Percentiles rank a stretch among this genome's conserved stretches.
These are phyloP conservation scores for Cardiosporidium cionae DNA, from an alignment of 169 alveolate species.

Conservation along the genomic window DNA sequence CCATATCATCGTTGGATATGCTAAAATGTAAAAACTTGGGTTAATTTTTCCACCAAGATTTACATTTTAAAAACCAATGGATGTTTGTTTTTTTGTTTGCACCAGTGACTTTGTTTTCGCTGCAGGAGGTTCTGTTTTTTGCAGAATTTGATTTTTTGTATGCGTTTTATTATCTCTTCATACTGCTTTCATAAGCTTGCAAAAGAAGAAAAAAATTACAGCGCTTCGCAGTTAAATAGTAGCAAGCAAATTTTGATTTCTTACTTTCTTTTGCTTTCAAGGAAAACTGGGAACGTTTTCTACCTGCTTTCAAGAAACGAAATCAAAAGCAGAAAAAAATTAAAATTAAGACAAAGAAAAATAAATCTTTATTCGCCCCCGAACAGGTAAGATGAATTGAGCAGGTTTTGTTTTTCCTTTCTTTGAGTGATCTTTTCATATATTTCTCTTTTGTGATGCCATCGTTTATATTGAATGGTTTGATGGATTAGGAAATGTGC, in stretches of 20 bases:
- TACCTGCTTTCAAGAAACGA: conserved; percentile 95
- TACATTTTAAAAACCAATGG: neutral
- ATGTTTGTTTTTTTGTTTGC: neutral
- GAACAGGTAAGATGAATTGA: conserved; percentile 56
- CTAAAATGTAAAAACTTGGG: neutral
- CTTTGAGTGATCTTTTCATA: neutral
- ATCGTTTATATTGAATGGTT: too few species aligned
- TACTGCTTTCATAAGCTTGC: too few species aligned
- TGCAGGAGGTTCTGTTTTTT: conserved; percentile 17
- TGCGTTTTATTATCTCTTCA: too few species aligned
- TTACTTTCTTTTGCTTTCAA: neutral
- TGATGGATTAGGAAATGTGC: too few species aligned
- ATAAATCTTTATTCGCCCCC: conserved; percentile 87
- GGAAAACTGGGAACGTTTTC: conserved; percentile 93
- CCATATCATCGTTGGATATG: neutral
- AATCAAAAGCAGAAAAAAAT: conserved; percentile 70
- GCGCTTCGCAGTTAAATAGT: too few species aligned
- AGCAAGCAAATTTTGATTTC: neutral
- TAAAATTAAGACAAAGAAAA: conserved; percentile 61
- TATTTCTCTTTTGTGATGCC: neutral
- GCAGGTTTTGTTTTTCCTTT: neutral
- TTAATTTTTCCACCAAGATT: neutral
- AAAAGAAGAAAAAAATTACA: too few species aligned
- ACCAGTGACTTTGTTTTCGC: neutral
- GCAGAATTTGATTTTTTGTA: conserved; percentile 16